Evolutionary conservation across 306 rosid species (phyloP).

Genomic region (Mucuna pruriens): DNA sequence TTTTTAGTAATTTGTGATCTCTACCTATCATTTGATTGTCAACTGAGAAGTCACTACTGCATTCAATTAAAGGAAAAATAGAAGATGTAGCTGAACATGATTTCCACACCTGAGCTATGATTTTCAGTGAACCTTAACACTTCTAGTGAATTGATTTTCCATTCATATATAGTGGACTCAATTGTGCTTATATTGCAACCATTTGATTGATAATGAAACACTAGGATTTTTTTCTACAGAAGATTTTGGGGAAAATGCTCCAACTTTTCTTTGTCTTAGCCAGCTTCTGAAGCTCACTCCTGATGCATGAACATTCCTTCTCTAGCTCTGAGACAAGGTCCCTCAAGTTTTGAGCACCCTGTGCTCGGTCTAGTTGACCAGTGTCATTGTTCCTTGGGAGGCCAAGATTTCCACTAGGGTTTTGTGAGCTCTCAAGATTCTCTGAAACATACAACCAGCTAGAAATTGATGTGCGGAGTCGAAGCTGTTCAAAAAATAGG

Average conservation of each 20-base stretch:
- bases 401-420: constrained; percentile 51
- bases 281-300: constrained; percentile 68
- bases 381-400: constrained; percentile 44
- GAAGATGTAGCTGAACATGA: not conserved
- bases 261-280: constrained; percentile 68
- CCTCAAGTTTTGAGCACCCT: constrained; percentile 57
- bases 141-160: constrained; percentile 38
- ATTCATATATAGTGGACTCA: constrained; percentile 25
- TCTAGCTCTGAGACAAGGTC: constrained; percentile 74
- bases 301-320: constrained; percentile 75
- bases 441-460: constrained; percentile 84
- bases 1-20: not conserved
- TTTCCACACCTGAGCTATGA: constrained; percentile 31
- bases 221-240: constrained; percentile 60
- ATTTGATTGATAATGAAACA: constrained; percentile 42
- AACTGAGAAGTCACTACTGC: not conserved
- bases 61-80: not conserved
- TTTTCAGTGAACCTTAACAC: constrained; percentile 36
- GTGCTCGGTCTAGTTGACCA: constrained; percentile 43
- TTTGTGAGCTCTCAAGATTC: constrained; percentile 62
- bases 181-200: constrained; percentile 36
- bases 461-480: constrained; percentile 86
- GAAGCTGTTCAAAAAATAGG: constrained; percentile 83
- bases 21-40: constrained; percentile 10
- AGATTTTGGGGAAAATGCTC: constrained; percentile 67